Base-by-base conservation (phyloP, 106 monocot genomes). In the Dendrobium catenatum region DNA sequence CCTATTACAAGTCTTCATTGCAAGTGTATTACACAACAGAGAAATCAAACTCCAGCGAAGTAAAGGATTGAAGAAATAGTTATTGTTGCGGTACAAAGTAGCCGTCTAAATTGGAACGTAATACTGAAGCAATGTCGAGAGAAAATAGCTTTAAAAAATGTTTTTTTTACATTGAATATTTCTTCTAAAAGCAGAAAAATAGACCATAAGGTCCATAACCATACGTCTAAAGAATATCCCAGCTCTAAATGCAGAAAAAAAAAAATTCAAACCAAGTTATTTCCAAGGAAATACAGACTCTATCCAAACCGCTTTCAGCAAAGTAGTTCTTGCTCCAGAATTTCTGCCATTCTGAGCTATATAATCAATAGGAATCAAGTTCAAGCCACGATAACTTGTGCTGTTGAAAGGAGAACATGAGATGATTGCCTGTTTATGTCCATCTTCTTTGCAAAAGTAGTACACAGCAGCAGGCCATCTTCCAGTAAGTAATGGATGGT, bases 41-140 rank as follows among this genome's bases (percentile, higher is more conserved):
- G 4, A 72, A 37, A 9, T 2, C 37, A 72, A 37, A 9, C 4
- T 64, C 31, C 70, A 33, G 70, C 37, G 16, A 37, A 13, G 11
- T 6, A 77, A 77, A 24, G 77, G 77, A 54, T 77, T 77, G 77
- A 77, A 77, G 77, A 55, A 48, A 54, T 27, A 77, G 48, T 27
- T 24, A 11, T 27, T 29, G 22, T 24, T 11, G 5, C 29, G 8
- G 48, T 54, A n/a, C 51, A 29, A 40, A 77, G 77, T 6, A 77
- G 27, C 77, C 51, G 31, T n/a, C 54, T 29, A 31, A 10, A 24
- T 77, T 77, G 51, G 54, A 77, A 47, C 4, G 20, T 29, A 77
- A 47, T 5, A 77, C 49, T 26, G 24, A 9, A 7, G 76, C 77
- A 77, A 77, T 18, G 15, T 47, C 47, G 46, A 46, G 9, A 9